Percentiles rank a stretch among this genome's conserved stretches.
Conservation (phyloP, 352 stramenopile genomes). For the Paralagenidium karlingii region DNA sequence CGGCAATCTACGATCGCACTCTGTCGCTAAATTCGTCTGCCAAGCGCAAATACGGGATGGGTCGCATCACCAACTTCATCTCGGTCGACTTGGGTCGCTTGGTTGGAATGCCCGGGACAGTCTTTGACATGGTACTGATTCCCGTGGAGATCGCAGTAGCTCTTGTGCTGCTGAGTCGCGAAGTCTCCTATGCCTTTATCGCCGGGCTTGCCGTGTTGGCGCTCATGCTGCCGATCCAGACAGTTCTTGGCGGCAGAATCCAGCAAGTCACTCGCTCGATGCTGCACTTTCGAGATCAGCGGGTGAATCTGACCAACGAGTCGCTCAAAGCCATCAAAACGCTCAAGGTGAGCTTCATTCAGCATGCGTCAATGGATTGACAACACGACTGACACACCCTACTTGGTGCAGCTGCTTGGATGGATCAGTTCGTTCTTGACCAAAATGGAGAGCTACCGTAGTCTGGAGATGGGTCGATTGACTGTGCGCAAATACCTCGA, state of each 20-base stretch:
- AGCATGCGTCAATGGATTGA: not conserved
- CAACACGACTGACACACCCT: not conserved
- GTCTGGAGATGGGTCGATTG: slow-evolving; percentile 56
- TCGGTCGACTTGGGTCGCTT: slow-evolving; percentile 69
- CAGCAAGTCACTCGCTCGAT: slow-evolving; percentile 52
- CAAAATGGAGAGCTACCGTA: slow-evolving; percentile 31
- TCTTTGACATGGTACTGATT: slow-evolving; percentile 79
- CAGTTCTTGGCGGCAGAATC: slow-evolving; percentile 60
- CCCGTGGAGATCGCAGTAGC: slow-evolving; percentile 62
- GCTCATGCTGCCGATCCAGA: slow-evolving; percentile 82
- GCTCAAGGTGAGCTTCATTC: slow-evolving; percentile 62
- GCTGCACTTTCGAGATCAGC: slow-evolving; percentile 70
- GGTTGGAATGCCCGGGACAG: slow-evolving; percentile 42
- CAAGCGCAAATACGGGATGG: slow-evolving; percentile 24
- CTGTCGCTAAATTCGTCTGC: slow-evolving; percentile 20
- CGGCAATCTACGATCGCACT: slow-evolving; percentile 53
- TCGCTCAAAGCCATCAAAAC: slow-evolving; percentile 56
- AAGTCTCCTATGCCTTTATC: slow-evolving; percentile 78
- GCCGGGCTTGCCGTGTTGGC: slow-evolving; percentile 57
- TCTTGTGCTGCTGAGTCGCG: slow-evolving; percentile 50
- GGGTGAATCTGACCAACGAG: slow-evolving; percentile 54
- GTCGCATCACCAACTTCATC: slow-evolving; percentile 62
- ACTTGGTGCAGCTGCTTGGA: slow-evolving; percentile 35
- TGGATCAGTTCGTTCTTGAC: slow-evolving; percentile 37
- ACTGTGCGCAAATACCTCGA: slow-evolving; percentile 79